Evolutionary conservation across 306 rosid species (phyloP), one percentile per base, ranked within the genome.

Genomic region (Hippophae gyantsensis): DNA sequence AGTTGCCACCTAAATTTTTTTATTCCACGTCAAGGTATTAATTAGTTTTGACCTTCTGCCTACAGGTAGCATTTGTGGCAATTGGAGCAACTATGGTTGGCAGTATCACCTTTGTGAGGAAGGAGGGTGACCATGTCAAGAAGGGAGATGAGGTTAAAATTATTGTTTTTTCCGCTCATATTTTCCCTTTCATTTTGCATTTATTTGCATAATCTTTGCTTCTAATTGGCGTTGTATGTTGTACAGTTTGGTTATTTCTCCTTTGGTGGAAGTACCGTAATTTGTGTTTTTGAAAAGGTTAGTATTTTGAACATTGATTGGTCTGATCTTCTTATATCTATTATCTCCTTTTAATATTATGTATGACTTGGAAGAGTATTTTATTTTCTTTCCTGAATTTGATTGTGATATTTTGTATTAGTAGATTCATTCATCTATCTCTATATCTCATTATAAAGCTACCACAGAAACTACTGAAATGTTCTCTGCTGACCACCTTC

Each of bases 11-110:
- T 2, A 48, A 43, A 12, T 6, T 41, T 53, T 52, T 54, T 26
- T 41, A 18, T 40, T 13, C 11, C 42, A 40, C 14, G 32, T 43
- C 18, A 10, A 4, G 23, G 9, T 54, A 27, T 4, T 27, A 26
- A 43, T 54, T 7, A n/a, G 45, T 10, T 32, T 32, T 32, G 7
- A 25, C 18, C 6, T 56, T 54, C 70, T 76, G 61, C 54, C 58
- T 64, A 63, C 80, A 92, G 99, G 95, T 92, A 64, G 95, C 99
- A 42, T 83, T 83, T 73, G 86, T 92, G 69, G 87, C 98, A 64
- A 83, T 92, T 65, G 98, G 98, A 71, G 98, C 99, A 51, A 92
- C 99, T 10, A 92, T 92, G 99, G 99, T 92, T 61, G 99, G 96
- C 62, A 87, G 99, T 84, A 88, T 92, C 63, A 78, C 79, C 63